Evolutionary conservation across 1,284 basidiomycete species (phyloP).

Genomic region (Phylloboletellus chloephorus): DNA sequence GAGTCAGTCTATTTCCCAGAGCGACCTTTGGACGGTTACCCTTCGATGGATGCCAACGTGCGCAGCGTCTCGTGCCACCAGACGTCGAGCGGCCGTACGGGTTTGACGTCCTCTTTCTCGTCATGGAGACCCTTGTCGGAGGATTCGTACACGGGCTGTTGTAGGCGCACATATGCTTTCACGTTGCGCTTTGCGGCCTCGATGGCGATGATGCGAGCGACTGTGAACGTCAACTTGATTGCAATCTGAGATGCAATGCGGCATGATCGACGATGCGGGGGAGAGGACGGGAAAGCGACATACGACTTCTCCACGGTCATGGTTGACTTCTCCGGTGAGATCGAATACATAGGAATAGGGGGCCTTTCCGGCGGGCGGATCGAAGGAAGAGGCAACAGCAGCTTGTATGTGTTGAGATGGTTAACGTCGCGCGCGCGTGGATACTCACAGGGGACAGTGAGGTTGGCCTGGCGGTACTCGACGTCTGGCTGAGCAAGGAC

Average conservation of each 20-base stretch:
- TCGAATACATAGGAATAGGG: constrained; percentile 76
- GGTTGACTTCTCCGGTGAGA: constrained; percentile 73
- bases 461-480: constrained; percentile 81
- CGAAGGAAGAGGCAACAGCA: constrained; percentile 59
- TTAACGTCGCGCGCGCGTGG: constrained; percentile 2
- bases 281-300: constrained; percentile 18
- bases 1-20: constrained; percentile 8
- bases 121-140: constrained; percentile 58
- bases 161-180: constrained; percentile 75
- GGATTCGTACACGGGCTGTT: constrained; percentile 80
- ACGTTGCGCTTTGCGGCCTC: constrained; percentile 64
- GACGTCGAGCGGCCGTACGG: constrained; percentile 64
- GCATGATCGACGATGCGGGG: constrained; percentile 4
- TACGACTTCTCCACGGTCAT: constrained; percentile 75
- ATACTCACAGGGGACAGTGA: constrained; percentile 62
- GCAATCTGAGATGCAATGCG: constrained; percentile 49
- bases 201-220: constrained; percentile 63
- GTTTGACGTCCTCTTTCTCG: constrained; percentile 75
- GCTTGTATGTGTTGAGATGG: constrained; percentile 37
- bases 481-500: constrained; percentile 62
- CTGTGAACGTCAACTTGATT: constrained; percentile 71
- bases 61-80: constrained; percentile 91
- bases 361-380: constrained; percentile 58
- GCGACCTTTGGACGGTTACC: constrained; percentile 36
- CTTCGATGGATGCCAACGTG: constrained; percentile 66